phyloP scores from a whole-genome alignment of 257 asterid genomes.

The Solanum dulcamara region DNA sequence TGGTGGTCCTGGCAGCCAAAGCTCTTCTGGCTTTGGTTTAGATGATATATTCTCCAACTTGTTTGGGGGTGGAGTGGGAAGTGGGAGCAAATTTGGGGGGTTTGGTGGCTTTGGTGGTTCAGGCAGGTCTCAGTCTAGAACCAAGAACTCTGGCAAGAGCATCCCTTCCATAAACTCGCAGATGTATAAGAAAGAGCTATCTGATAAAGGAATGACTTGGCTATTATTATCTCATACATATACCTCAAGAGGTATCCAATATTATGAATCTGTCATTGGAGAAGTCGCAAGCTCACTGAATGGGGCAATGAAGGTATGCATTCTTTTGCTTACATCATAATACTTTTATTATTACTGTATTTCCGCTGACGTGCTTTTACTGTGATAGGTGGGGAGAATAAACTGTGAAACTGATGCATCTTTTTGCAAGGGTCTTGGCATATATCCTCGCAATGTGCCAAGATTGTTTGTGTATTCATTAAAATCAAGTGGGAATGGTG shows the following conservation, averaged over 20 bases:
- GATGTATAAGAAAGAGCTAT: constrained; percentile 51
- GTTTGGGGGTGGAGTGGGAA: constrained; percentile 63
- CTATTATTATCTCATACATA: constrained; percentile 48
- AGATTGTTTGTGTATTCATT: constrained; percentile 55
- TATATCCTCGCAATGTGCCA: constrained; percentile 48
- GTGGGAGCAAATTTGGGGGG: constrained; percentile 33
- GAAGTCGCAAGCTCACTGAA: constrained; percentile 47
- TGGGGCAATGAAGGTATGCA: constrained; percentile 75
- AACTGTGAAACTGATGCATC: constrained; percentile 67
- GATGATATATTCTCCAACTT: constrained; percentile 58
- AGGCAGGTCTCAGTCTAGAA: constrained; percentile 37
- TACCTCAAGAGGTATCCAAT: constrained; percentile 35
- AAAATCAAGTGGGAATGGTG: constrained; percentile 40
- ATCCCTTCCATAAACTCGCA: constrained; percentile 43
- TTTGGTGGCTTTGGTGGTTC: constrained; percentile 24
- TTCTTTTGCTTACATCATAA: background rate
- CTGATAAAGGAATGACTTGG: constrained; percentile 71
- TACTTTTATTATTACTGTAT: background rate
- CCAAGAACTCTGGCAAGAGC: constrained; percentile 28
- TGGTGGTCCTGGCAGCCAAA: constrained; percentile 58
- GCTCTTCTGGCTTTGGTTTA: constrained; percentile 55
- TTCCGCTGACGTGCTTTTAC: background rate
- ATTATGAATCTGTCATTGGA: constrained; percentile 42
- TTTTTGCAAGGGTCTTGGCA: constrained; percentile 67
- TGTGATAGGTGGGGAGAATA: constrained; percentile 60